Evolutionary conservation across 768 basidiomycete species (phyloP), one percentile per base, ranked within the genome.

Genomic region (Amanita fuliginea): DNA sequence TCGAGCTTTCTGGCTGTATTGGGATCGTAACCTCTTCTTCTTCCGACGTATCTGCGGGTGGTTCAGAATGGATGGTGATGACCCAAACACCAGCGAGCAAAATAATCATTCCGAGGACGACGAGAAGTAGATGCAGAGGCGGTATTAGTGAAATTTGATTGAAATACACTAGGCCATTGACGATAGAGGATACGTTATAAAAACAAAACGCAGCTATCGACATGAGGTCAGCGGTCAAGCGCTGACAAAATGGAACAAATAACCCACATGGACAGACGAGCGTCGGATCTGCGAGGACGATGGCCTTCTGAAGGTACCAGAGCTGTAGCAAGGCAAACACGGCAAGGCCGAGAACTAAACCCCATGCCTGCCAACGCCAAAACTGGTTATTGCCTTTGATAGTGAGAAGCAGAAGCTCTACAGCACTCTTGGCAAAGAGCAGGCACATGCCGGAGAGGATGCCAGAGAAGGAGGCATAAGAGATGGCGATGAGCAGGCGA

Each of bases 361-460:
- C 67, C 91, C 91, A 96, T 0, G 84, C 71, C 64, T 89, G 76
- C 86, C 86, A 89, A 47, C 80, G 68, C 77, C 79, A 83, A 59
- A 87, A 90, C 64, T 92, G 88, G 57, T 89, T 89, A 32, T 81
- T 62, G 6, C 86, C 86, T 4, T 73, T 65, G 21, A 91, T 54
- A 0, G 90, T 91, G 30, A 93, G 67, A 51, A 97, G 67, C 6
- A 95, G 70, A 7, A 97, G 71, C 64, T 95, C 91, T 9, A 93
- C 87, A 2, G 89, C 92, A 52, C 89, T 89, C 69, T 97, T 97
- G 13, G 93, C 93, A 54, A 95, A 88, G 13, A 97, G 72, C 21
- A 97, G 69, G 60, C 90, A 95, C 81, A 97, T 86, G 19, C 93
- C 93, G 3, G 85, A 88, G 22, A 95, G 70, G 18, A 88, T 91